These are phyloP conservation scores for Leccinum brunneo-olivaceum DNA, from an alignment of 1,284 basidiomycete genomes.

Conservation along the genomic window DNA sequence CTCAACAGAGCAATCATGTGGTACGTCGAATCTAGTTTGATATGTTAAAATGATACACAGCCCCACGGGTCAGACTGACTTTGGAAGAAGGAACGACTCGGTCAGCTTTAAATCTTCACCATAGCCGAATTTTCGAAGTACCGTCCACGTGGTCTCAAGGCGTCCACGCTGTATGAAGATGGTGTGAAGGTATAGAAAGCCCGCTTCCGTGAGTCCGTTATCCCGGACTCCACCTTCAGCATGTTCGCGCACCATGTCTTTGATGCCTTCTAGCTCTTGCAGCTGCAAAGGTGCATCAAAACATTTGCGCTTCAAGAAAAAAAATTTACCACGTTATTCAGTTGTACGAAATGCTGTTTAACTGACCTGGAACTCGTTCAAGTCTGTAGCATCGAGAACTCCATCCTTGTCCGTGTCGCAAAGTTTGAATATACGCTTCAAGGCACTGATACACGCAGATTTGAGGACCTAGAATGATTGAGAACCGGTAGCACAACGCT, in stretches of 20 bases:
- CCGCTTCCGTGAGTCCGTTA: constrained; percentile 84
- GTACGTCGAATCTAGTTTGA: constrained; percentile 76
- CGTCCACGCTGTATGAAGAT: constrained; percentile 96
- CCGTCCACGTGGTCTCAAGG: constrained; percentile 97
- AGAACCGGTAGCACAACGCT: constrained; percentile 4
- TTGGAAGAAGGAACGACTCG: constrained; percentile 83
- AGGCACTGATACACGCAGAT: constrained; percentile 84
- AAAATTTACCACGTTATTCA: constrained; percentile 2
- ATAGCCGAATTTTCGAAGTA: constrained; percentile 92
- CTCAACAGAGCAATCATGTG: constrained; percentile 91
- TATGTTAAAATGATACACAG: constrained; percentile 9
- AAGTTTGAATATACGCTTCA: constrained; percentile 92
- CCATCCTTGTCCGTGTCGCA: constrained; percentile 96
- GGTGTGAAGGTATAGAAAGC: constrained; percentile 93
- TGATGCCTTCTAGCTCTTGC: constrained; percentile 90
- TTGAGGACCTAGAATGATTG: constrained; percentile 67
- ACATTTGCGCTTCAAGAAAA: constrained; percentile 69
- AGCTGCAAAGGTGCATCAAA: constrained; percentile 90
- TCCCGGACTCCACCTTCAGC: constrained; percentile 62
- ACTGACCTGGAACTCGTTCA: constrained; percentile 93
- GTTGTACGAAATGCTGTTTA: constrained; percentile 1
- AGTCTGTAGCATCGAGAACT: constrained; percentile 80
- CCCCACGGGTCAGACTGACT: constrained; percentile 41
- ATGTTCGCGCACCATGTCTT: constrained; percentile 76
- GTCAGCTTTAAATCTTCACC: constrained; percentile 87